phyloP scores from a whole-genome alignment of 257 asterid genomes.

The Nemophila menziesii region DNA sequence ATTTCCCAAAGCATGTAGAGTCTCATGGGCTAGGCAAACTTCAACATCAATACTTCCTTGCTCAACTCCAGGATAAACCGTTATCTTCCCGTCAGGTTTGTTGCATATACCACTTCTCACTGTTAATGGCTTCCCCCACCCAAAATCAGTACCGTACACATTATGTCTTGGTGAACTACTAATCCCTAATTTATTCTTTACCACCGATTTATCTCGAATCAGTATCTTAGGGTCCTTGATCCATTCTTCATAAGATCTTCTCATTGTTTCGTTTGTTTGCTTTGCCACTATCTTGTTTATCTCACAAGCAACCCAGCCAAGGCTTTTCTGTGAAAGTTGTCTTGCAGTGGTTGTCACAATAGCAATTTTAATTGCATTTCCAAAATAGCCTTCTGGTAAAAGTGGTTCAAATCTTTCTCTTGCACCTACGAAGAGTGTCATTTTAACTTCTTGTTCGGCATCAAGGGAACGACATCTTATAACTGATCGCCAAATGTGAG shows the following conservation, averaged over 20 bases:
- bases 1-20: too few relatives aligned
- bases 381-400: conserved; percentile 34
- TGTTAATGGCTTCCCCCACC: too few relatives aligned
- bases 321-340: conserved; percentile 17
- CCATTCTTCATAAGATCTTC: conserved; percentile 20
- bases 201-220: too few relatives aligned
- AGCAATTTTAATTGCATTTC: conserved; percentile 24
- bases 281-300: conserved; percentile 20
- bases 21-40: too few relatives aligned
- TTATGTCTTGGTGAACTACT: too few relatives aligned
- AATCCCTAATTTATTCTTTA: too few relatives aligned
- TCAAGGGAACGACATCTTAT: conserved; percentile 12
- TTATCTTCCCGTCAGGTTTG: too few relatives aligned
- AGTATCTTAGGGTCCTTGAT: conserved; percentile 19
- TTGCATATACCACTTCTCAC: too few relatives aligned
- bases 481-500: conserved; percentile 34
- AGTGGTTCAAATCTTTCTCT: too few relatives aligned
- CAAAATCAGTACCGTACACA: too few relatives aligned
- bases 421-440: conserved; percentile 18
- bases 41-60: too few relatives aligned
- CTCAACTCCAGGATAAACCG: too few relatives aligned
- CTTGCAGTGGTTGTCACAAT: conserved; percentile 8
- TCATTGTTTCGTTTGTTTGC: conserved; percentile 8
- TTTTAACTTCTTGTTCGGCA: conserved; percentile 9
- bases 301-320: conserved; percentile 39